Base-by-base conservation (phyloP, 805 yeast genomes). In the Metschnikowia chrysomelidarum region DNA sequence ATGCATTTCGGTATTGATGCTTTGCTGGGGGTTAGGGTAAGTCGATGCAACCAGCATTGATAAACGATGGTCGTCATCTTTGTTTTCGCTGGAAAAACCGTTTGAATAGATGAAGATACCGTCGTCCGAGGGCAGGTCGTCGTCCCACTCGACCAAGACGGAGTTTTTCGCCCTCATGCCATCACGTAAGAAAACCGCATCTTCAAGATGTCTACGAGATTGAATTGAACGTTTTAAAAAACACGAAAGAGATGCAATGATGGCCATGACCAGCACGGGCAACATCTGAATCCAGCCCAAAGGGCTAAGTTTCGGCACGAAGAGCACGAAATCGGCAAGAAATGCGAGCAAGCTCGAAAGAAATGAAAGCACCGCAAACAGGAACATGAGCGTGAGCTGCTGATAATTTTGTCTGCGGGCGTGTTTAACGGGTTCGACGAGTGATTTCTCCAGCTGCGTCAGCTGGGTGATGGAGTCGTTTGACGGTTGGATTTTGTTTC, bases 251-350 rank as follows among this genome's bases (percentile, higher is more conserved):
- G 87, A 72, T 1, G 87, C 79, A 19, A 77, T 69, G 2, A 81
- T 44, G 0, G 91, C 82, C 29, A 80, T 67, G 20, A 81, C 56
- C 2, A 82, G 73, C 0, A 93, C 76, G 1, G 91, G 75, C 0
- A 77, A 78, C 17, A 89, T 62, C 40, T 85, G 73, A 32, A 83
- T 63, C 97, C 97, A 91, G 17, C 96, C 96, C 28, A 82, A 74
- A 80, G 87, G 88, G 35, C 77, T 72, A 36, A 91, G 62, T 52
- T 79, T 78, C 2, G 89, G 85, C 2, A 81, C 72, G 50, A 91
- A 91, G 32, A 91, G 58, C 25, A 89, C 58, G 24, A 89, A 75
- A 56, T 91, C 98, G 3, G 87, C 87, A 40, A 89, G 62, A 46
- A 91, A 85, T 5, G 89, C 80, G 33, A 91, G 65, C 31, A 89